phyloP scores from a whole-genome alignment of 345 rosid genomes.

The Hevea brasiliensis region DNA sequence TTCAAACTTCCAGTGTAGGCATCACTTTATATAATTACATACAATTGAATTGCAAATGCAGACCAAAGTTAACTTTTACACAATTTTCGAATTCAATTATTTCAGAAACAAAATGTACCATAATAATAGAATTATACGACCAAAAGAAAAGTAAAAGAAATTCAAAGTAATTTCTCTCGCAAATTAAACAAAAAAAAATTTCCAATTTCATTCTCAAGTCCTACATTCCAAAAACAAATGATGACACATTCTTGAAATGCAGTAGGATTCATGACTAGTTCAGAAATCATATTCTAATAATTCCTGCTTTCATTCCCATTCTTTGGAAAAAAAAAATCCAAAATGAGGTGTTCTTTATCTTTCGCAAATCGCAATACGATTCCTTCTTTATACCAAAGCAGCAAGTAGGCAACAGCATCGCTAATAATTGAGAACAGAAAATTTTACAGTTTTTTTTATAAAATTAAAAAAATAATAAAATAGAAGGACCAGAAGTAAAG shows the following conservation, averaged over 20 bases:
- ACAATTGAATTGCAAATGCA: neutral
- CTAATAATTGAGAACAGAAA: neutral
- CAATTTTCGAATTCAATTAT: neutral
- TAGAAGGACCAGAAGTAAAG: neutral
- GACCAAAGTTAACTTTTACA: neutral
- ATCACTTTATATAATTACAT: neutral
- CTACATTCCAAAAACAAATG: too few species aligned
- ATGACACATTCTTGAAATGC: neutral
- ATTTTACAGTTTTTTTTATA: neutral
- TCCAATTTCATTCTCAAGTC: too few species aligned
- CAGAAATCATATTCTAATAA: neutral
- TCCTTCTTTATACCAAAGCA: neutral
- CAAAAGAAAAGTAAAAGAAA: too few species aligned
- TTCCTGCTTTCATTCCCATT: too few species aligned
- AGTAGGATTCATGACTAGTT: neutral
- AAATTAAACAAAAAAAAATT: too few species aligned
- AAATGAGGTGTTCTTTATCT: neutral
- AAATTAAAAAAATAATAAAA: neutral
- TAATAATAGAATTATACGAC: neutral
- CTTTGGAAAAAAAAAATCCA: too few species aligned
- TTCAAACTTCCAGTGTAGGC: neutral
- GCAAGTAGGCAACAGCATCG: neutral
- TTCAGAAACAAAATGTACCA: neutral
- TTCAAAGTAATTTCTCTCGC: too few species aligned
- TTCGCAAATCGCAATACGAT: neutral